Base-by-base conservation (phyloP, 352 stramenopile species). In the Phytophthora idaei region DNA sequence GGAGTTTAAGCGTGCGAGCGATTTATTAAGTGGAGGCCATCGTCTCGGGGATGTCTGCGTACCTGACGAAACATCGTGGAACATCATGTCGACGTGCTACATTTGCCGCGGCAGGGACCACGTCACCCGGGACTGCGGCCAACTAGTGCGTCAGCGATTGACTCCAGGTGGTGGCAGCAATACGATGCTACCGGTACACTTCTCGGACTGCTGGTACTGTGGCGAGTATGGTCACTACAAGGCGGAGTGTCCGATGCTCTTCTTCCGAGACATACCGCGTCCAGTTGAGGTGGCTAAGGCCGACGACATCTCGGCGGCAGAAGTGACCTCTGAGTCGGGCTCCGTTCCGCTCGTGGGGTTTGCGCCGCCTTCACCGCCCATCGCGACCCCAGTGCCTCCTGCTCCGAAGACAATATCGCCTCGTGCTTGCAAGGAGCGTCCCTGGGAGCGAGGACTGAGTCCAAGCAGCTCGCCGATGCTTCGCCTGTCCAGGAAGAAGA, bases 191-290 rank as follows among this genome's bases (percentile, higher is more conserved):
- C 21, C 21, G 21, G 21, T 21, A 11, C 59, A 71, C 8, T 59
- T 85, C 17, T 71, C 72, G 1, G 83, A 92, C 34, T 94, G 86
- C 67, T 94, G 86, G 86, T 94, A 94, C 51, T 94, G 86, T 44
- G 86, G 86, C 5, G 79, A 84, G 39, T 72, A 78, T 17, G 83
- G 84, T 0, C 86, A 94, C 58, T 87, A 87, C 60, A 94, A 94
- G 67, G 77, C 78, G 17, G 74, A 83, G 59, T 94, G 83, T 48
- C 86, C 85, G 17, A 85, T 92, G 74, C 76, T 87, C 17, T 83
- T 76, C 17, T 89, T 87, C 53, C 78, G 71, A 4, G 59, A 80
- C 41, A 89, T 89, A 31, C 78, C 80, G 47, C 53, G 67, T 32
- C 74, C 72, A n/a, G 14, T 52, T 5, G 64, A 80, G 15, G 27